Base-by-base conservation (phyloP, 352 stramenopile species). In the Phytophthora agathidicida region DNA sequence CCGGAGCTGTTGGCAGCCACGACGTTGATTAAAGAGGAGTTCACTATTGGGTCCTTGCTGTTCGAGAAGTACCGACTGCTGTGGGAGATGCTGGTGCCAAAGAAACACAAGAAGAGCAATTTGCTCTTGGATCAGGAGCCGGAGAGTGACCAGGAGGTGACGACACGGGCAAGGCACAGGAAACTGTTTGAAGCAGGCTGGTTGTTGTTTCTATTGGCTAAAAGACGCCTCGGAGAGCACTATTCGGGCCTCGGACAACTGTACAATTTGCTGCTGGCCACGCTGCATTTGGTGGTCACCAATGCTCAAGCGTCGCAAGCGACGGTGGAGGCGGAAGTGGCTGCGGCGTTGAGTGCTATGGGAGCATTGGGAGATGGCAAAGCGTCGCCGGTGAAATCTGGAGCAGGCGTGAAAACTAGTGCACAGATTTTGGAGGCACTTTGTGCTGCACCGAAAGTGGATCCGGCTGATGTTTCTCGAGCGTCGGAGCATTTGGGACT, bases 11-110 rank as follows among this genome's bases (percentile, higher is more conserved):
- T 93, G 30, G 63, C 76, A 13, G 75, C 87, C 45, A 86, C 80
- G 11, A 93, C 80, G 39, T 53, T 87, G 27, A 60, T 93, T 24
- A 96, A 94, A 41, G 83, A 93, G 55, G 75, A 93, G 39, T 91
- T 94, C 38, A 91, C 82, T 5, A 61, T 93, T 37, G 75, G 71
- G 2, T 81, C 80, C 2, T 63, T 94, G 47, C 50, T 94, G 10
- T 94, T 89, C 45, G 77, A 89, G 37, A 96, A 94, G 63, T 94
- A 83, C 56, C 72, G 80, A 6, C 43, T 78, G 41, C 57, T 93
- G 24, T 94, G 80, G 81, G 72, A 69, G 23, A 66, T 66, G 14
- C 45, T 88, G 31, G 60, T 46, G 44, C 35, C 53, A 45, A 77
- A 52, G 38, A 62, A 35, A 20, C 19, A 23, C 14, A 28, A 43